These are phyloP conservation scores for Acer yangbiense DNA, from an alignment of 345 rosid species.

Conservation along the genomic window DNA sequence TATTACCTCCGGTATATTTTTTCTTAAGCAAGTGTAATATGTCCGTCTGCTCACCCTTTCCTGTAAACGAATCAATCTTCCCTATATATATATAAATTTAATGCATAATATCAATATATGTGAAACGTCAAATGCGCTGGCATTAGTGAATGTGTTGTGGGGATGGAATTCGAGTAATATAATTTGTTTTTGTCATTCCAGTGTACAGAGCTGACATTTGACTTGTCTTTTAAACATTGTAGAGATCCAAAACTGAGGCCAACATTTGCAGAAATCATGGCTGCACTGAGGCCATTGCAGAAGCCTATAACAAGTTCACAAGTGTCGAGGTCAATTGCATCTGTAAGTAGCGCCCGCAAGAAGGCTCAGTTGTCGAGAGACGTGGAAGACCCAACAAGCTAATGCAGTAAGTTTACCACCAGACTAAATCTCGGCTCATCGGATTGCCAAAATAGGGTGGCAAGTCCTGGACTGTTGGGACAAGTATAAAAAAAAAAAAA, in stretches of 20 bases:
- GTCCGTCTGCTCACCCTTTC: not conserved
- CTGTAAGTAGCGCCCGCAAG: conserved; percentile 25
- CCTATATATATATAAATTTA: too few relatives aligned
- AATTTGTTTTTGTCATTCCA: not conserved
- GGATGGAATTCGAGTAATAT: not conserved
- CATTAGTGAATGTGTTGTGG: not conserved
- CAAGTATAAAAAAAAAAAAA: conserved; percentile 2
- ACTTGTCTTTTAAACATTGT: conserved; percentile 6
- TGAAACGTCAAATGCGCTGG: not conserved
- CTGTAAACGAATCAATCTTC: not conserved
- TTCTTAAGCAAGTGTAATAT: not conserved
- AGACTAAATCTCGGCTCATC: not conserved
- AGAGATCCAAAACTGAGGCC: conserved; percentile 93
- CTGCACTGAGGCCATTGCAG: conserved; percentile 84
- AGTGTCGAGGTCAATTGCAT: conserved; percentile 42
- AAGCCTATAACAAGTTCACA: conserved; percentile 55
- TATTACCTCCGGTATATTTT: not conserved
- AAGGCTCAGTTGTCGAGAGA: conserved; percentile 25
- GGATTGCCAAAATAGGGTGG: conserved; percentile 16
- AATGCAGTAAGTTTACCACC: not conserved
- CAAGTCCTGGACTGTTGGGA: conserved; percentile 19
- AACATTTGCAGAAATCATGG: conserved; percentile 85
- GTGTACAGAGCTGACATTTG: conserved; percentile 15
- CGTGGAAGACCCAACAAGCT: conserved; percentile 28
- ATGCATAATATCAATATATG: not conserved